A percentile compares a stretch with the other conserved stretches of the same genome.
Conservation (phyloP, 225 moss, liverwort and hornwort genomes). For the Physcomitrellopsis africana region DNA sequence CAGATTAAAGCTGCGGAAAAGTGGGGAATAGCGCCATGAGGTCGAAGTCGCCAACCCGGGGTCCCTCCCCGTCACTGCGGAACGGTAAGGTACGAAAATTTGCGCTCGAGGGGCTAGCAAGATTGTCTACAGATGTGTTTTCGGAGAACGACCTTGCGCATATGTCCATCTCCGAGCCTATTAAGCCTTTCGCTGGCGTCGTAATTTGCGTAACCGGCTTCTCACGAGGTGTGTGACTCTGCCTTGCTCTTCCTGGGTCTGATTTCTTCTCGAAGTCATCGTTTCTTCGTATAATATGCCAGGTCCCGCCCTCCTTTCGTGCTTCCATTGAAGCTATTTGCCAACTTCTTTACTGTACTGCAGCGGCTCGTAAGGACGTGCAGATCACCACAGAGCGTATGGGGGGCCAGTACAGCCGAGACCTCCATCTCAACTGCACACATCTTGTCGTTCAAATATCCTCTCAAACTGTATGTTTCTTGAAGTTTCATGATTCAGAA, state of each 20-base stretch:
- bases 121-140: slow-evolving; percentile 51
- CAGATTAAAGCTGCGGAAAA: neutral
- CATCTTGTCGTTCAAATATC: slow-evolving; percentile 70
- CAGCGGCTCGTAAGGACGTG: slow-evolving; percentile 57
- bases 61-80: slow-evolving; percentile 44
- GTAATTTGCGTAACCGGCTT: slow-evolving; percentile 57
- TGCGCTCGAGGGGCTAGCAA: slow-evolving; percentile 46
- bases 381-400: slow-evolving; percentile 56
- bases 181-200: slow-evolving; percentile 47
- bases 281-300: no score
- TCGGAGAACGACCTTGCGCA: slow-evolving; percentile 21
- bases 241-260: neutral
- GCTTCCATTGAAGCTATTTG: no score
- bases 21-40: slow-evolving; percentile 32
- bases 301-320: no score
- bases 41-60: slow-evolving; percentile 47
- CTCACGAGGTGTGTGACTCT: slow-evolving; percentile 41
- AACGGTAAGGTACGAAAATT: slow-evolving; percentile 37
- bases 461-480: slow-evolving; percentile 6
- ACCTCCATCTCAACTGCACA: slow-evolving; percentile 65
- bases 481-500: neutral
- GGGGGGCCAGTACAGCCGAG: slow-evolving; percentile 62
- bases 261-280: neutral
- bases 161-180: slow-evolving; percentile 17
- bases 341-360: neutral